Conservation (phyloP, 2,329 filamentous ascomycete genomes). For the Exophiala sp. region DNA sequence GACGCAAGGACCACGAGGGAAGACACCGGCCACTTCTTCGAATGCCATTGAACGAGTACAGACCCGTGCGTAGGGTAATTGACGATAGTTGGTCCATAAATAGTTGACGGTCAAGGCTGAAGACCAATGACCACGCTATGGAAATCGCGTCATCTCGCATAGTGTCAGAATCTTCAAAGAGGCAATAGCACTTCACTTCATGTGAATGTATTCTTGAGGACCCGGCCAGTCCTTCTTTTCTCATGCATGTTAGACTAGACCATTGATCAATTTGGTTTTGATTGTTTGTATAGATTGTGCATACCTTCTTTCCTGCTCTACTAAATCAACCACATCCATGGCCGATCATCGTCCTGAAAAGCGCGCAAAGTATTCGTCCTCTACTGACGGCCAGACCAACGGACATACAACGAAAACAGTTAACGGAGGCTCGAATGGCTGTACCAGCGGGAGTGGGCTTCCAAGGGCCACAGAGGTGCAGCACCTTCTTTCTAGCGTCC, state of each 20-base stretch:
- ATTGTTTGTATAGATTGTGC: not conserved
- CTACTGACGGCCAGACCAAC: not conserved
- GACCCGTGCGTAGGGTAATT: constrained; percentile 15
- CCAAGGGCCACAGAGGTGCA: constrained; percentile 20
- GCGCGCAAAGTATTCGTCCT: not conserved
- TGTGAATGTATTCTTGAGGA: no score
- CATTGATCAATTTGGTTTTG: no score
- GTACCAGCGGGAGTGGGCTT: not conserved
- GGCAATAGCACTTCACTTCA: no score
- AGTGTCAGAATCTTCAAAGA: not conserved
- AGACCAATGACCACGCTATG: no score
- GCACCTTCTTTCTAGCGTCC: constrained; percentile 32
- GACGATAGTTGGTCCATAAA: not conserved
- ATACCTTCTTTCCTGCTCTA: not conserved
- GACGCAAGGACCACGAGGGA: constrained; percentile 26
- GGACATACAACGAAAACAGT: not conserved
- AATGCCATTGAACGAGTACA: constrained; percentile 15
- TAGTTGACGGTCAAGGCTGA: no score
- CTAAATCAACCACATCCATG: not conserved
- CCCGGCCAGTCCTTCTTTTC: no score
- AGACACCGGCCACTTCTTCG: constrained; percentile 27
- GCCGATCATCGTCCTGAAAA: not conserved
- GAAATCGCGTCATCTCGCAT: constrained; percentile 1
- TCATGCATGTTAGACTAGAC: no score
- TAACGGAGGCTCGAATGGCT: not conserved